phyloP scores from a whole-genome alignment of 495 filamentous ascomycete species.

The Polyplosphaeria fusca region DNA sequence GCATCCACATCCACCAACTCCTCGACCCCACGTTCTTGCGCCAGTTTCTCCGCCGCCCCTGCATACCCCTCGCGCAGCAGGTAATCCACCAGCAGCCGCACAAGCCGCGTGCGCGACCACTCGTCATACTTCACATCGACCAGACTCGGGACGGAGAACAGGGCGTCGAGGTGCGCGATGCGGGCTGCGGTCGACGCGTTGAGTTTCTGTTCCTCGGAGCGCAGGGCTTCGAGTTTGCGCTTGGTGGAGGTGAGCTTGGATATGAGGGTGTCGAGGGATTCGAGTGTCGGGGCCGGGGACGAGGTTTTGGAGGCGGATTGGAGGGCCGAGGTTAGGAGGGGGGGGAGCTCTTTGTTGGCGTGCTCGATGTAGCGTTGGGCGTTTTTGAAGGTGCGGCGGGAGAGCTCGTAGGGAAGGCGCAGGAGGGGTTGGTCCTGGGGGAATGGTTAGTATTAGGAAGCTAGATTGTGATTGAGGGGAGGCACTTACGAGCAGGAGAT shows the following conservation, averaged over 20 bases:
- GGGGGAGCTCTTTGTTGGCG: constrained; percentile 66
- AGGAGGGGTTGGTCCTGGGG: constrained; percentile 98
- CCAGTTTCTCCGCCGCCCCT: constrained; percentile 70
- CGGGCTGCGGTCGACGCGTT: constrained; percentile 71
- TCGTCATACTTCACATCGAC: constrained; percentile 91
- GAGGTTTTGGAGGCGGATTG: constrained; percentile 50
- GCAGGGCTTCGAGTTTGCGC: constrained; percentile 72
- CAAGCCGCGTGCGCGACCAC: constrained; percentile 78
- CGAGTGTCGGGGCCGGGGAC: constrained; percentile 50
- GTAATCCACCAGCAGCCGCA: constrained; percentile 86
- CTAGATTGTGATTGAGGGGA: constrained; percentile 3
- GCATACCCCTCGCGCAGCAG: constrained; percentile 78
- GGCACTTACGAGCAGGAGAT: constrained; percentile 62
- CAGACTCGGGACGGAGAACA: constrained; percentile 75
- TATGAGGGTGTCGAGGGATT: constrained; percentile 77
- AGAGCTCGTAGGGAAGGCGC: constrained; percentile 83
- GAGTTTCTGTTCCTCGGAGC: constrained; percentile 72
- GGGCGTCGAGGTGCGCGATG: constrained; percentile 71
- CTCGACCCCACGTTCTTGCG: constrained; percentile 65
- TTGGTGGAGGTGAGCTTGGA: constrained; percentile 78
- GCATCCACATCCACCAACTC: constrained; percentile 86
- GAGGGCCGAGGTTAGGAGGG: constrained; percentile 64
- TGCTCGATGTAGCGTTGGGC: constrained; percentile 80
- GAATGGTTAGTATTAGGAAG: not conserved
- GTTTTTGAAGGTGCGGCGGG: constrained; percentile 87